Conservation (phyloP, 805 yeast genomes). For the baker's yeast (Saccharomyces cerevisiae) region DNA sequence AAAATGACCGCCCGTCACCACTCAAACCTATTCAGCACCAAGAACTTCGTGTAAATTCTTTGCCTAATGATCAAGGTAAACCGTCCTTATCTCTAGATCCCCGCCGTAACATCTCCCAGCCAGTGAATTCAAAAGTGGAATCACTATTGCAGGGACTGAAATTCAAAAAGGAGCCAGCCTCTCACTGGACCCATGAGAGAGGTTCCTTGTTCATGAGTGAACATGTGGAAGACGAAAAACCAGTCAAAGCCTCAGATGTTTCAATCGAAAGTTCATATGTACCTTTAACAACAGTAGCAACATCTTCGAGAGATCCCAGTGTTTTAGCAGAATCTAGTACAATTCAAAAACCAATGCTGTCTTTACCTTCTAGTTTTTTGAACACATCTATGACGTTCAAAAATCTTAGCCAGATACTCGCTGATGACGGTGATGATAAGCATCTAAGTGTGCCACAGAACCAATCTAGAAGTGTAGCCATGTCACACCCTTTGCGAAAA, state of each 20-base stretch:
- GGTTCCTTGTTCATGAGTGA: conserved; percentile 4
- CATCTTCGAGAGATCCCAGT: conserved; percentile 10
- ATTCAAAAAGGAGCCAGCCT: conserved; percentile 6
- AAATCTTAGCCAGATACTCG: conserved; percentile 19
- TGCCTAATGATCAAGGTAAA: conserved; percentile 3
- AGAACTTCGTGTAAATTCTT: conserved; percentile 12
- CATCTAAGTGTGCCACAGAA: background rate
- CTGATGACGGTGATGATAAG: conserved; percentile 5
- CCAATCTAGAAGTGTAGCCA: background rate
- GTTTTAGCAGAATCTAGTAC: conserved; percentile 26
- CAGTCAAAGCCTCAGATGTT: background rate
- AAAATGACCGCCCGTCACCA: background rate
- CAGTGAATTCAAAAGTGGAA: conserved; percentile 13
- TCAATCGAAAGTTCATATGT: background rate
- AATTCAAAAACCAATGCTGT: conserved; percentile 12
- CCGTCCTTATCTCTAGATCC: conserved; percentile 23
- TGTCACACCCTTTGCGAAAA: conserved; percentile 9
- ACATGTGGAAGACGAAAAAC: background rate
- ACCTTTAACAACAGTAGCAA: conserved; percentile 1
- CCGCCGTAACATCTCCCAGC: conserved; percentile 25
- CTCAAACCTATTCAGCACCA: background rate
- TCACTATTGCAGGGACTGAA: conserved; percentile 10
- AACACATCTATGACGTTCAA: conserved; percentile 25
- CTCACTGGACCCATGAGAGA: conserved; percentile 8
- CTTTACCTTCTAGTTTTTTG: conserved; percentile 19